A percentile compares a stretch with the other conserved stretches of the same genome.
Conservation (phyloP, 192 early-diverging fungal species). For the Coemansia sp. region DNA sequence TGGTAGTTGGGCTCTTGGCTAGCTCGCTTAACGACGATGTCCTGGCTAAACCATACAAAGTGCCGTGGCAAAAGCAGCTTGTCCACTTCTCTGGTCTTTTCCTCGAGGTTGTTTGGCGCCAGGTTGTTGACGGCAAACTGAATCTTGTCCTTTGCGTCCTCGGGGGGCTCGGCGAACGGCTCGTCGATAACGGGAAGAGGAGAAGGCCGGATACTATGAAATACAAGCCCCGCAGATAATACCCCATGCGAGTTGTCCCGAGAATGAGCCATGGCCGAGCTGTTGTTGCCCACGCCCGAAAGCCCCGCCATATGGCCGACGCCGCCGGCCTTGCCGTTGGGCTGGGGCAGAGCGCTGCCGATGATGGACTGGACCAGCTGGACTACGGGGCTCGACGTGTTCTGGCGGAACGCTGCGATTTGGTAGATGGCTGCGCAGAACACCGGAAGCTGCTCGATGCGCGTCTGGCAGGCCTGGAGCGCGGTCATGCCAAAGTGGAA, state of each 20-base stretch:
- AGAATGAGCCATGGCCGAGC: constrained; percentile 12
- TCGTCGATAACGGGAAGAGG: constrained; percentile 32
- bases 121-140: constrained; percentile 97
- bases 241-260: constrained; percentile 6
- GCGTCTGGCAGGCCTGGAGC: constrained; percentile 73
- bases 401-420: constrained; percentile 76
- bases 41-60: constrained; percentile 92
- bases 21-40: constrained; percentile 91
- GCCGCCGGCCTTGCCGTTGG: constrained; percentile 20
- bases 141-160: constrained; percentile 84
- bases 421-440: constrained; percentile 81
- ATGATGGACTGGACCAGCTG: constrained; percentile 44
- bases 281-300: constrained; percentile 40
- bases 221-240: constrained; percentile 14
- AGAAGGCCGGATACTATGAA: constrained; percentile 36
- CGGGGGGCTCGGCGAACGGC: constrained; percentile 30
- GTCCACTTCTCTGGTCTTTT: constrained; percentile 73
- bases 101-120: constrained; percentile 75
- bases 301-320: constrained; percentile 1
- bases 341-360: constrained; percentile 19
- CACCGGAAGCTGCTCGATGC: constrained; percentile 88
- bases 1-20: constrained; percentile 98
- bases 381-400: constrained; percentile 38
- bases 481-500: constrained; percentile 90
- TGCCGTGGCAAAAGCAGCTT: constrained; percentile 62